phyloP scores from a whole-genome alignment of 129 eudicot species.

The Cynara cardunculus region DNA sequence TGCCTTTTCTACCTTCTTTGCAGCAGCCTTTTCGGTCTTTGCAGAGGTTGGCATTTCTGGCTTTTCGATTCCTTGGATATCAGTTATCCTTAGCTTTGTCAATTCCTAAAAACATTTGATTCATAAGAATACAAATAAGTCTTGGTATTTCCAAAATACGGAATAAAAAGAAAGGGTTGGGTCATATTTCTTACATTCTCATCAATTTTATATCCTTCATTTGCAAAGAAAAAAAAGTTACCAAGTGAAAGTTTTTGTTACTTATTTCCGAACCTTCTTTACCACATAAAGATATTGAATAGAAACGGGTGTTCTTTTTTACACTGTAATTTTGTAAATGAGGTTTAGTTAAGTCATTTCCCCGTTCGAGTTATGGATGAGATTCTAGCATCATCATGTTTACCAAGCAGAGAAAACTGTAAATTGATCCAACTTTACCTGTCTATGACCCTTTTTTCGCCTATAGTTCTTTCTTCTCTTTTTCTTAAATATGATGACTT shows the following conservation, averaged over 20 bases:
- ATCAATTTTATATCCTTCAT: neutral
- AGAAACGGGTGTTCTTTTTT: neutral
- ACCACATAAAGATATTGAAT: neutral
- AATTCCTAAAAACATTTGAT: constrained; percentile 48
- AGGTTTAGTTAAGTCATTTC: neutral
- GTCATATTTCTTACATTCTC: neutral
- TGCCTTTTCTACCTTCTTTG: constrained; percentile 51
- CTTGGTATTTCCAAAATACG: neutral
- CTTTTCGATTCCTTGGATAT: constrained; percentile 84
- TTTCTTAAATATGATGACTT: constrained; percentile 93
- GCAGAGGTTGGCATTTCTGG: constrained; percentile 37
- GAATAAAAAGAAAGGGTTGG: neutral
- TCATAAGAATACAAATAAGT: neutral
- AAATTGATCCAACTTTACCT: constrained; percentile 43
- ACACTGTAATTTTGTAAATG: neutral
- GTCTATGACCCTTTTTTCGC: constrained; percentile 87
- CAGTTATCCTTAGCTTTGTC: constrained; percentile 81
- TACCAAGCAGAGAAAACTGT: neutral
- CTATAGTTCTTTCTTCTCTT: constrained; percentile 97
- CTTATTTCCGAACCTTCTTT: neutral
- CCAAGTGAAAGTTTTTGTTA: neutral
- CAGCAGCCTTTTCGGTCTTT: constrained; percentile 33
- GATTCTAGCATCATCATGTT: neutral
- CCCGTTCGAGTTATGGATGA: neutral
- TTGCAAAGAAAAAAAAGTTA: neutral